Evolutionary conservation across 1,284 basidiomycete species (phyloP), one percentile per base, ranked within the genome.

Genomic region (Meripilus lineatus): DNA sequence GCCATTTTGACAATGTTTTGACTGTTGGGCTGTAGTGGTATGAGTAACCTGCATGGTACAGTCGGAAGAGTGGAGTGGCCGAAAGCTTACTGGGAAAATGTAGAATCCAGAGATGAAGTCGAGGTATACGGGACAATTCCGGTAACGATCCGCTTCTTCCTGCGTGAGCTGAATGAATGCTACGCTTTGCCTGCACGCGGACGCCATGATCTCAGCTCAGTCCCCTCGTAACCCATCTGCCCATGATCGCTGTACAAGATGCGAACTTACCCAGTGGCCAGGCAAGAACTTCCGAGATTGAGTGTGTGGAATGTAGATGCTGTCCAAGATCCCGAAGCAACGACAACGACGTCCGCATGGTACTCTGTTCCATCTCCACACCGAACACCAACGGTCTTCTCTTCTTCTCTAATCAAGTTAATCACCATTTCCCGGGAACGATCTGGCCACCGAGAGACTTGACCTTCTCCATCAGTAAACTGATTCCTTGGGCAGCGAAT

Each of bases 311-410:
- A 89, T 1, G 85, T 65, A 1, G 85, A 84, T 2, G 84, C 77
- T 1, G 91, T 90, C 93, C 93, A 93, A 4, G 89, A 79, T 20
- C 90, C 90, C 5, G 80, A 70, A 11, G 88, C 79, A 25, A 93
- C 59, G 20, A 93, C 68, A 4, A 88, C 4, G 89, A 78, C 50
- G 30, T 79, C 71, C 0, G 79, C 84, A 13, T 65, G 53, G 50
- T 79, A 76, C 8, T 56, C 54, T 17, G 72, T 72, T 1, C 84
- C 89, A 57, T 82, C 79, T 17, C 63, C 62, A 33, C 43, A 45
- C 23, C 25, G 15, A 11, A 91, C 87, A 0, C 87, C 88, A 2
- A 55, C 66, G 2, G 84, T 81, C 59, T 62, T 3, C 14, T 69
- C 72, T 15, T 59, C 54, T 45, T 47, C 41, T 66, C 68, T 38